Evolutionary conservation across 192 early-diverging fungal species (phyloP).

Genomic region (Dissophora globulifera): DNA sequence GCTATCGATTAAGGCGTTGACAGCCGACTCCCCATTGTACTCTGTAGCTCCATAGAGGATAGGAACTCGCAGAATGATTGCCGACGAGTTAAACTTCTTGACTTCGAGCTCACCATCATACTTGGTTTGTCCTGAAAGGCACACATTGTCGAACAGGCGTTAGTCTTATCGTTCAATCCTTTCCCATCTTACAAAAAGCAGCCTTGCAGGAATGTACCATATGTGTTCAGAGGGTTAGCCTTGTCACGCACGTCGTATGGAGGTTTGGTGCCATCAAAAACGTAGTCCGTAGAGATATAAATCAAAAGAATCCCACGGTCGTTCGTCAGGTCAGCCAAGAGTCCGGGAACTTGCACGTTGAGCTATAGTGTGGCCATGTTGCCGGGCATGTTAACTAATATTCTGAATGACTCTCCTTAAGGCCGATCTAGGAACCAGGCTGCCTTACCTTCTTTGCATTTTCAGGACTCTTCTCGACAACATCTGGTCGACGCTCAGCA

Average conservation of each 20-base stretch:
- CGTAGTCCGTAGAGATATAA: conserved; percentile 93
- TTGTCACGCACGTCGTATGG: conserved; percentile 76
- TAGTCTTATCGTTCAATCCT: too few relatives aligned
- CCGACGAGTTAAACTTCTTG: conserved; percentile 59
- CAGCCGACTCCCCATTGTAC: conserved; percentile 78
- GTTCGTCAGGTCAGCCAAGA: conserved; percentile 65
- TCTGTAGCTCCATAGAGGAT: conserved; percentile 78
- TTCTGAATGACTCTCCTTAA: neutral
- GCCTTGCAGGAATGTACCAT: too few relatives aligned
- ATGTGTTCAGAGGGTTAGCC: conserved; percentile 85
- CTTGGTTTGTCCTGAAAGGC: conserved; percentile 70
- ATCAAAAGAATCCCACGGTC: conserved; percentile 67
- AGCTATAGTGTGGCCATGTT: conserved; percentile 52
- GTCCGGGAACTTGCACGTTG: conserved; percentile 72
- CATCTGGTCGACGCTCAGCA: conserved; percentile 87
- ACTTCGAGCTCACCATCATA: conserved; percentile 77
- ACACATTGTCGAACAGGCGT: neutral
- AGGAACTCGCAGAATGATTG: conserved; percentile 82
- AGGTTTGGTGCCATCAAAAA: conserved; percentile 88
- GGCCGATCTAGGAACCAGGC: too few relatives aligned
- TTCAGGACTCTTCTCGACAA: conserved; percentile 72
- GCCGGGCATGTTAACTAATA: neutral
- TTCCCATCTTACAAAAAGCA: too few relatives aligned
- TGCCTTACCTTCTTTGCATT: conserved; percentile 62
- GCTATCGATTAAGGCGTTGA: conserved; percentile 76